phyloP scores from a whole-genome alignment of 768 basidiomycete genomes.

The Serendipita sp. region DNA sequence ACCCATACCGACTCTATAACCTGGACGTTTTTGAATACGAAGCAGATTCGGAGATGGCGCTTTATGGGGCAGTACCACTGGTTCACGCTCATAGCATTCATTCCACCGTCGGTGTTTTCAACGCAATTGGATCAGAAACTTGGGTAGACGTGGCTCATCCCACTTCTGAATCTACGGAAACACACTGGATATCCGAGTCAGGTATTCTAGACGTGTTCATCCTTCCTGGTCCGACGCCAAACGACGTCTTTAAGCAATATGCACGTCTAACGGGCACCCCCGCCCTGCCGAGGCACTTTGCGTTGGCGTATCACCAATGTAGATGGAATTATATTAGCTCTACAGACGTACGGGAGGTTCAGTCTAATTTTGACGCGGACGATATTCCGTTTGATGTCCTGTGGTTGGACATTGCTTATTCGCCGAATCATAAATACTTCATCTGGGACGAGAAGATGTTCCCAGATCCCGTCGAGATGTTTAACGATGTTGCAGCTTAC shows the following conservation, averaged over 20 bases:
- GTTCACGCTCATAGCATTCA: slow-evolving; percentile 83
- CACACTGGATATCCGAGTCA: slow-evolving; percentile 96
- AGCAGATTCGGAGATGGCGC: slow-evolving; percentile 56
- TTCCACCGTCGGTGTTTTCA: slow-evolving; percentile 82
- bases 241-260: slow-evolving; percentile 75
- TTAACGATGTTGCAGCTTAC: slow-evolving; percentile 66
- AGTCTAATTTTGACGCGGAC: slow-evolving; percentile 78
- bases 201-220: slow-evolving; percentile 91
- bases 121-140: slow-evolving; percentile 77
- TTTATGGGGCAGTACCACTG: slow-evolving; percentile 85
- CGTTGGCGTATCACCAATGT: slow-evolving; percentile 92
- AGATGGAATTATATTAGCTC: slow-evolving; percentile 95
- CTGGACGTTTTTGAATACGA: slow-evolving; percentile 94
- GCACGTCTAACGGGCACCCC: slow-evolving; percentile 69
- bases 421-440: slow-evolving; percentile 90
- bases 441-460: slow-evolving; percentile 89
- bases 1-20: slow-evolving; percentile 72
- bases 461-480: slow-evolving; percentile 91
- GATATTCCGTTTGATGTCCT: slow-evolving; percentile 93
- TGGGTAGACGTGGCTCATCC: slow-evolving; percentile 83
- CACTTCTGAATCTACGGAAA: slow-evolving; percentile 51
- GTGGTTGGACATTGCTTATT: slow-evolving; percentile 95
- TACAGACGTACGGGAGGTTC: slow-evolving; percentile 71
- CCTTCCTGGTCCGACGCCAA: slow-evolving; percentile 77
- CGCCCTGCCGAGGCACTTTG: slow-evolving; percentile 79